Percentiles rank a stretch among this genome's conserved stretches.
phyloP scores from a whole-genome alignment of 257 asterid genomes.

The Fraxinus quadrangulata region DNA sequence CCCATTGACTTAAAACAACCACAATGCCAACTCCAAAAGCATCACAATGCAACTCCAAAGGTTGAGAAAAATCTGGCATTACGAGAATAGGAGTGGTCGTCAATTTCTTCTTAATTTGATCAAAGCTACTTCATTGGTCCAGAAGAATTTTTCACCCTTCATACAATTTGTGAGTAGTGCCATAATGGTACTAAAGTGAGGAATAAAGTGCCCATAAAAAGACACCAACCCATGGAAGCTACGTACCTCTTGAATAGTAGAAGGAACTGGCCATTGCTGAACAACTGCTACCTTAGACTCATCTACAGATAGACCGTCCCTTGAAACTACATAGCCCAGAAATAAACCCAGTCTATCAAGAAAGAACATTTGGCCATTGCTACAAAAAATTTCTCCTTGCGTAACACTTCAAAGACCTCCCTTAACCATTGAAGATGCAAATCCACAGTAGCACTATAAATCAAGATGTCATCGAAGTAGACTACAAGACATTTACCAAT shows the following conservation, averaged over 20 bases:
- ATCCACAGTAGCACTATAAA: neutral
- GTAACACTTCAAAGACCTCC: neutral
- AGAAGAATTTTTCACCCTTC: neutral
- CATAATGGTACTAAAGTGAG: constrained; percentile 13
- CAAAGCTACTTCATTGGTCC: neutral
- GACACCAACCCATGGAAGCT: constrained; percentile 21
- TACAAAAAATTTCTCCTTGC: neutral
- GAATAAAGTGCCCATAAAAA: constrained; percentile 17
- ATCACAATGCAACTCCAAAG: neutral
- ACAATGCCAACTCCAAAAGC: neutral
- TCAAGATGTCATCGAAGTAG: constrained; percentile 21
- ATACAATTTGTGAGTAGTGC: constrained; percentile 1
- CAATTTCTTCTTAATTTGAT: neutral
- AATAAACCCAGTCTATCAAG: neutral
- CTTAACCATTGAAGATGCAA: neutral
- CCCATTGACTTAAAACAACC: neutral
- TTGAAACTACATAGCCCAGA: neutral
- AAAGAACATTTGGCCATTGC: constrained; percentile 1
- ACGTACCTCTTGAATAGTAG: neutral
- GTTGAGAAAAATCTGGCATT: neutral
- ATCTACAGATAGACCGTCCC: neutral
- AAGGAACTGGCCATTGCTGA: neutral
- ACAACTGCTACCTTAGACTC: neutral
- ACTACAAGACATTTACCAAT: constrained; percentile 8
- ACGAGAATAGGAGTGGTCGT: neutral